Evolutionary conservation across 305 asterid genomes (phyloP).

Genomic region (Fraxinus albicans): DNA sequence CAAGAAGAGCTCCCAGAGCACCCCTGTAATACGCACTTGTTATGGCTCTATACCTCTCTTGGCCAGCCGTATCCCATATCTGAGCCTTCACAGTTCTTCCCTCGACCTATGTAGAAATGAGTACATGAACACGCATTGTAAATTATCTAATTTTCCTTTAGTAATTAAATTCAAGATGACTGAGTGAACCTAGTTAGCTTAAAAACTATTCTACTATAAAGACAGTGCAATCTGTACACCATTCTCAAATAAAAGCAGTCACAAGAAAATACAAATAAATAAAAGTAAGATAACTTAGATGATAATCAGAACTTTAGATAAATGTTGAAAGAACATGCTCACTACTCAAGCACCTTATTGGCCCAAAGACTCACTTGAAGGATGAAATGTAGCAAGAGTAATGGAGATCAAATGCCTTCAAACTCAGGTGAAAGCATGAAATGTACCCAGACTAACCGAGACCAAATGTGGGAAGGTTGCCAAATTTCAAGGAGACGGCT

Average conservation of each 20-base stretch:
- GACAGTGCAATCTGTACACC: background rate
- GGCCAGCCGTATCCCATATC: constrained; percentile 66
- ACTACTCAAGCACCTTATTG: background rate
- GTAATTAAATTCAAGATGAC: background rate
- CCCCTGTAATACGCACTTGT: constrained; percentile 63
- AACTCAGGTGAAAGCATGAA: background rate
- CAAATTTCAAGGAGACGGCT: background rate
- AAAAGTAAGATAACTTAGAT: background rate
- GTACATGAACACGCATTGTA: background rate
- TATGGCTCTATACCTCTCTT: constrained; percentile 60
- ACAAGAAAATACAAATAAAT: background rate
- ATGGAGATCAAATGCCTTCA: background rate
- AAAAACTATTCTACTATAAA: background rate
- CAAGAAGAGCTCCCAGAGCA: constrained; percentile 56
- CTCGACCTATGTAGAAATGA: constrained; percentile 36
- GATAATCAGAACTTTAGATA: background rate
- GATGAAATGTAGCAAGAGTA: background rate
- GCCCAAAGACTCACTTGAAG: background rate
- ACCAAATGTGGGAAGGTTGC: background rate
- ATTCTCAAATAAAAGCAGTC: background rate
- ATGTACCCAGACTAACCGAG: background rate
- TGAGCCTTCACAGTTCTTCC: constrained; percentile 58
- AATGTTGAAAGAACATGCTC: background rate
- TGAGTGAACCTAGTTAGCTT: background rate
- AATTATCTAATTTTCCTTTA: background rate